Percentiles rank a stretch among this genome's conserved stretches.
Evolutionary conservation across 495 filamentous ascomycete species (phyloP).

Genomic region (Penicillium samsonianum): DNA sequence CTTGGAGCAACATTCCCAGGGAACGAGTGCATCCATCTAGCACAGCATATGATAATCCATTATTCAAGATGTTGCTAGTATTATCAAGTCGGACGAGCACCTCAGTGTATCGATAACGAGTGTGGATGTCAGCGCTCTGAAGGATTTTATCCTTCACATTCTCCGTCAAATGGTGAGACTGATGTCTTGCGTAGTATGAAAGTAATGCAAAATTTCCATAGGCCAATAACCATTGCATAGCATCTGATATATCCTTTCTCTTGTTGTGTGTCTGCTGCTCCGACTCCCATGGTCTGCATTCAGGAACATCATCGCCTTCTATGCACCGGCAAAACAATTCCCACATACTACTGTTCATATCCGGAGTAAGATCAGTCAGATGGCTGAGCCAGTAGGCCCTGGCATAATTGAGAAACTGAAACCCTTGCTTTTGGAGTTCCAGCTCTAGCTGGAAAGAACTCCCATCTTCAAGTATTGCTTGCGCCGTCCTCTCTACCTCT

Average conservation of each 20-base stretch:
- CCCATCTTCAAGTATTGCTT: not conserved
- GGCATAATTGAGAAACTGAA: not conserved
- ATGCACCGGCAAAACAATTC: not conserved
- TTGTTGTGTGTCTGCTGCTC: not conserved
- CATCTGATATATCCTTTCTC: not conserved
- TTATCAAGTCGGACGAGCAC: not conserved
- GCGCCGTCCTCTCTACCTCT: not conserved
- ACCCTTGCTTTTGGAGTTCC: not conserved
- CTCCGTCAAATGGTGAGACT: not conserved
- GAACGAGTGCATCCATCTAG: not conserved
- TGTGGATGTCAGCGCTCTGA: not conserved
- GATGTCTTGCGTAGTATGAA: not conserved
- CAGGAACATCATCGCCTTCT: not conserved
- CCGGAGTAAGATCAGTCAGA: not conserved
- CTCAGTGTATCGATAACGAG: not conserved
- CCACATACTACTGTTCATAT: not conserved
- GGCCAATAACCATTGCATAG: not conserved
- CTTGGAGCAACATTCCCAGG: not conserved
- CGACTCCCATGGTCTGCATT: not conserved
- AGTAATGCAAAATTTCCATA: not conserved
- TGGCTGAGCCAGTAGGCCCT: not conserved
- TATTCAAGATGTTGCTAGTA: not conserved
- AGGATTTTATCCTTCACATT: not conserved
- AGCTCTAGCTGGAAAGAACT: not conserved
- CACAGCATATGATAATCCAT: not conserved